Evolutionary conservation across 1,284 basidiomycete genomes (phyloP).

Genomic region (Pseudozyma tsukubaensis): DNA sequence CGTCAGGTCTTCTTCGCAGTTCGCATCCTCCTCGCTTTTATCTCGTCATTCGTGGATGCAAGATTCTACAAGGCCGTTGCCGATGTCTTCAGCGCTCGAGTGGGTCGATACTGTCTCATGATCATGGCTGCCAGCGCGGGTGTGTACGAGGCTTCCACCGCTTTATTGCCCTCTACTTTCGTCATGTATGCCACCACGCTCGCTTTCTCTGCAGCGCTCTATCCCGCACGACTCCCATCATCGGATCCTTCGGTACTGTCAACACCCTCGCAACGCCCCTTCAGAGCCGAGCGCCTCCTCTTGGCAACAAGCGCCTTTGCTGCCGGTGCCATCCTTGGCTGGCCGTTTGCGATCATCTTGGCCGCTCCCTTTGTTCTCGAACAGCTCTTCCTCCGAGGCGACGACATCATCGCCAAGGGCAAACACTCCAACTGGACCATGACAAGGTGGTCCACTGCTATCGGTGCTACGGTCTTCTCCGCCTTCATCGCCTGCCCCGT

Average conservation of each 20-base stretch:
- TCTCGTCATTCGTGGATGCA: conserved; percentile 84
- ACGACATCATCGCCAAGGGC: conserved; percentile 56
- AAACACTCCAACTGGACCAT: conserved; percentile 22
- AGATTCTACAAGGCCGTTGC: conserved; percentile 84
- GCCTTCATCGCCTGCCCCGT: conserved; percentile 75
- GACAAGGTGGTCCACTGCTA: conserved; percentile 75
- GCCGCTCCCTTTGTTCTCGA: conserved; percentile 90
- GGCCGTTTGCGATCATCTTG: conserved; percentile 91
- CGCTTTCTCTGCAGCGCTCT: conserved; percentile 81
- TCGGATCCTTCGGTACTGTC: conserved; percentile 35
- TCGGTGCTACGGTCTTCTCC: conserved; percentile 75
- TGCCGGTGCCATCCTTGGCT: conserved; percentile 87
- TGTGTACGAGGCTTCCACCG: conserved; percentile 87
- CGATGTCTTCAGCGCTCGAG: conserved; percentile 84
- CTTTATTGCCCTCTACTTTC: conserved; percentile 83
- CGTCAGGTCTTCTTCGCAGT: conserved; percentile 88
- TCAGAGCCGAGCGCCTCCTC: conserved; percentile 59
- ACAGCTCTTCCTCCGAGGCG: conserved; percentile 83
- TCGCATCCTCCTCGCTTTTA: conserved; percentile 80
- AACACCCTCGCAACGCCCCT: conserved; percentile 38
- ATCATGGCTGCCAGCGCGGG: conserved; percentile 86
- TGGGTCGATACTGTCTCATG: conserved; percentile 90
- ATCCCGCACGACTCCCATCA: conserved; percentile 72
- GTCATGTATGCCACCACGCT: conserved; percentile 90
- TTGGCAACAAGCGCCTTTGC: conserved; percentile 80